These are phyloP conservation scores for Lepidium campestre DNA, from an alignment of 441 rosid species.

Conservation along the genomic window DNA sequence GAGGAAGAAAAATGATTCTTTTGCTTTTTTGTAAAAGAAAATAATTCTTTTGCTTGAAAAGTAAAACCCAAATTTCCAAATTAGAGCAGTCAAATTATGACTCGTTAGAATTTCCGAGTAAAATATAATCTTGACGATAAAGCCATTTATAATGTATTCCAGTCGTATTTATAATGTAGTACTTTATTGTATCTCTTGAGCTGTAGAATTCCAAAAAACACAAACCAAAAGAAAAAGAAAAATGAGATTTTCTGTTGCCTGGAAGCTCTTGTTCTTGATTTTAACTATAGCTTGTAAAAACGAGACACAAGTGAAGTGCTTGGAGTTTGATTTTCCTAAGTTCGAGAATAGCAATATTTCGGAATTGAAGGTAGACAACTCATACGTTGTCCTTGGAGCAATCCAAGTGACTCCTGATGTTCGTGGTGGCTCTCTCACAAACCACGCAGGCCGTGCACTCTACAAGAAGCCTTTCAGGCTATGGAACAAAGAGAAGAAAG, in stretches of 20 bases:
- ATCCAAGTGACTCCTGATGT: conserved; percentile 59
- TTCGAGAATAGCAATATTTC: background rate
- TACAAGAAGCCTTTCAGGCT: conserved; percentile 38
- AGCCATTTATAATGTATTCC: background rate
- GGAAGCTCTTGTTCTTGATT: conserved; percentile 18
- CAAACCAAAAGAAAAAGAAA: background rate
- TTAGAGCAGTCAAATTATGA: background rate
- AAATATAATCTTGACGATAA: background rate
- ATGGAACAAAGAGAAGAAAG: conserved; percentile 26
- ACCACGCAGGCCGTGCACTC: conserved; percentile 36
- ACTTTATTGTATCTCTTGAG: background rate
- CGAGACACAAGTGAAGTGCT: conserved; percentile 21
- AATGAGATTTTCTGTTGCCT: conserved; percentile 1
- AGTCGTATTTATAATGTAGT: no score
- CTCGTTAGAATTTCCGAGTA: background rate
- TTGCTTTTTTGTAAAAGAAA: background rate
- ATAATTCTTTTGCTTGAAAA: no score
- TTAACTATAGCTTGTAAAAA: conserved; percentile 3
- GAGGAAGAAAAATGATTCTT: background rate
- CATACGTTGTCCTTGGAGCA: conserved; percentile 27
- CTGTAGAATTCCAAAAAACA: background rate
- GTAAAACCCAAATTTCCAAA: background rate
- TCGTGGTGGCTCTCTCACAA: conserved; percentile 1
- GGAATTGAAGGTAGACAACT: background rate
- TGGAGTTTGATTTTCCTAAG: conserved; percentile 24